Evolutionary conservation across 805 yeast species (phyloP).

Genomic region (Saccharomyces eubayanus): DNA sequence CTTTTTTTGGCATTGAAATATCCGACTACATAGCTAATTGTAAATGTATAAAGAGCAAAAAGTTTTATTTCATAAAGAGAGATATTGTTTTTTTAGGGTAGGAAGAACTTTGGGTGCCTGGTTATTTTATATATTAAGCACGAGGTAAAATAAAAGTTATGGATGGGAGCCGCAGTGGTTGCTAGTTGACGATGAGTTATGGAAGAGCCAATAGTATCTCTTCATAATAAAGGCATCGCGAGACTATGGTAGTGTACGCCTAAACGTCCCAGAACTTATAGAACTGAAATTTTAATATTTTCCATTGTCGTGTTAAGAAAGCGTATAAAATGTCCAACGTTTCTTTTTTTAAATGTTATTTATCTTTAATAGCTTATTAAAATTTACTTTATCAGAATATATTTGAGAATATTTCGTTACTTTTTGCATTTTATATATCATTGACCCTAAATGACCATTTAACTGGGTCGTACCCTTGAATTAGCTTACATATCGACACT

Average conservation of each 20-base stretch:
- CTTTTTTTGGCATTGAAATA: not conserved
- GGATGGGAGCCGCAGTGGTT: too few species aligned
- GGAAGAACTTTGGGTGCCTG: too few species aligned
- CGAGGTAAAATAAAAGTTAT: too few species aligned
- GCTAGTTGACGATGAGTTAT: too few species aligned
- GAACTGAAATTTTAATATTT: not conserved
- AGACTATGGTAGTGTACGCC: too few species aligned
- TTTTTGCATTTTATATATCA: not conserved
- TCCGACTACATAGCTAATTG: too few species aligned
- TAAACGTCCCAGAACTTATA: too few species aligned
- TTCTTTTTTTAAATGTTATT: not conserved
- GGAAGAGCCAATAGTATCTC: too few species aligned
- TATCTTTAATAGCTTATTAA: not conserved
- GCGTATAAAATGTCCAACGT: not conserved
- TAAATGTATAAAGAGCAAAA: not conserved
- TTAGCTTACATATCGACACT: slow-evolving; percentile 12
- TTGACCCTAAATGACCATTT: not conserved
- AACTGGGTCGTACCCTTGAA: not conserved
- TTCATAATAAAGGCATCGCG: too few species aligned
- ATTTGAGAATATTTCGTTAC: not conserved
- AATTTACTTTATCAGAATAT: not conserved
- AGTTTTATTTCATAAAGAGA: not conserved
- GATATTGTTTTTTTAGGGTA: too few species aligned
- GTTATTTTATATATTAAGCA: too few species aligned
- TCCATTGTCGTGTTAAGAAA: not conserved